Evolutionary conservation across 495 filamentous ascomycete species (phyloP).

Genomic region (Podospora sp.): DNA sequence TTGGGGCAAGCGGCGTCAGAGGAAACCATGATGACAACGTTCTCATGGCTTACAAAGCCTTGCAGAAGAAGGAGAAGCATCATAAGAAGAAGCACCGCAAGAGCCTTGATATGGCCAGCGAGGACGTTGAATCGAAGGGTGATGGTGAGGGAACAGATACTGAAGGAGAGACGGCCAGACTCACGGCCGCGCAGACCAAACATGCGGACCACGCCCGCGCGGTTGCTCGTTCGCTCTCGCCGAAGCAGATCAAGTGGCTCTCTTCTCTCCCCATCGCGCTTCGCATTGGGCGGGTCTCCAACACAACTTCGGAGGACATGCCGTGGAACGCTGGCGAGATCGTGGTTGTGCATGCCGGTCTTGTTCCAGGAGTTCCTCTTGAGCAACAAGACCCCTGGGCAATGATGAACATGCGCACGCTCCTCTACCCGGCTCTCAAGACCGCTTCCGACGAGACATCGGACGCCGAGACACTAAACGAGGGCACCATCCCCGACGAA

Average conservation of each 20-base stretch:
- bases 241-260: conserved; percentile 69
- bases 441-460: background rate
- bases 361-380: conserved; percentile 72
- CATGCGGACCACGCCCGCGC: conserved; percentile 34
- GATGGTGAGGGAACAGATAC: conserved; percentile 7
- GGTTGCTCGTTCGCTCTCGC: conserved; percentile 41
- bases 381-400: conserved; percentile 75
- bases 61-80: conserved; percentile 16
- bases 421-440: conserved; percentile 40
- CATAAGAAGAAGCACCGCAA: conserved; percentile 19
- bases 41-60: conserved; percentile 40
- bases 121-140: background rate
- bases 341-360: conserved; percentile 79
- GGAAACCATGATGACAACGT: conserved; percentile 94
- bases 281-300: conserved; percentile 59
- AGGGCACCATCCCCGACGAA: background rate
- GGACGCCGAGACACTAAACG: conserved; percentile 10
- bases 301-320: conserved; percentile 27
- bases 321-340: conserved; percentile 58
- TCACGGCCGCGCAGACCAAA: conserved; percentile 23
- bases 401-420: conserved; percentile 90
- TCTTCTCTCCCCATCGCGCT: conserved; percentile 74
- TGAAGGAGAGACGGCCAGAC: background rate
- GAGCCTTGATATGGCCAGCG: background rate
- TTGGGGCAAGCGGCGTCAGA: conserved; percentile 76